Evolutionary conservation across 306 rosid genomes (phyloP), one percentile per base, ranked within the genome.

Genomic region (Vigna angularis): DNA sequence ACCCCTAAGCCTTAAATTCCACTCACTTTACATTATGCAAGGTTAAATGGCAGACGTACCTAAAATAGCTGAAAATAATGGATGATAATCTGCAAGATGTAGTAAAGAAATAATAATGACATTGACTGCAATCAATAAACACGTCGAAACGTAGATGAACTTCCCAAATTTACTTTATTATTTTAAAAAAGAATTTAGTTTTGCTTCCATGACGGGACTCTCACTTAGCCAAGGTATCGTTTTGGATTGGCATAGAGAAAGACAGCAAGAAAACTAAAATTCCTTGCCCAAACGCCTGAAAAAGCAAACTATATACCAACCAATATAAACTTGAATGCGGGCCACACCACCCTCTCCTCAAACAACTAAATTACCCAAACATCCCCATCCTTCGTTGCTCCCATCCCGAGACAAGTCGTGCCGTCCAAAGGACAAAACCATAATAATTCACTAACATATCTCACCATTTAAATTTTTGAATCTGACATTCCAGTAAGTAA

Each of bases 221-320:
- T 40, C 28, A 26, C 14, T 59, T 14, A 59, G 15, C 28, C 10
- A 38, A 64, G 42, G 70, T 38, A 62, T 62, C 45, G 14, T 14
- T 12, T 58, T 13, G 36, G 13, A 58, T 58, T 55, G 55, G 72
- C 9, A 53, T 8, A 7, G 34, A 30, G 64, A 61, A 75, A 51
- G 55, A 9, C 49, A 38, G 42, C 75, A 30, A 80, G 83, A 74
- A 64, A 78, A 28, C 83, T 17, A 7, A 71, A 70, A 86, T 88
- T 69, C 84, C 36, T 73, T 78, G 1, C 74, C 70, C 74, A 24
- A 76, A 77, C 45, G 59, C 17, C 13, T 17, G 36, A 68, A 67
- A 77, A 77, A 57, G 82, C 69, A 53, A n/a, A 42, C 20, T 16
- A 66, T 10, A 66, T 66, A 57, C 74, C 15, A 24, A 66, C 53